A percentile compares a stretch with the other conserved stretches of the same genome.
These are phyloP conservation scores for Chrysochromulina tobinii DNA, from an alignment of 78 protist genomes.

Conservation along the genomic window DNA sequence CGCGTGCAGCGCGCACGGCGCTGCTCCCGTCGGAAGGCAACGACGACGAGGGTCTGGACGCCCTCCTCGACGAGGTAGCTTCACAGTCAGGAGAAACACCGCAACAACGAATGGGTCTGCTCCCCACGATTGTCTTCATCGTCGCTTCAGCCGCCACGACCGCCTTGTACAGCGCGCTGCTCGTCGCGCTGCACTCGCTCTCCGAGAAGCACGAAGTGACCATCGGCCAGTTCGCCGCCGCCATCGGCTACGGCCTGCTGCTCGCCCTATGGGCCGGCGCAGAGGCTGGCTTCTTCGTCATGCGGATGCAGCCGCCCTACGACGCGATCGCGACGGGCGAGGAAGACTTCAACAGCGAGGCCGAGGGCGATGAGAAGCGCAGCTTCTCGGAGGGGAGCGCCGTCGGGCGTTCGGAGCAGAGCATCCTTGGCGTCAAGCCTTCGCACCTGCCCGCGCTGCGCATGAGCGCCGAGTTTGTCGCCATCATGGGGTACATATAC, in stretches of 20 bases:
- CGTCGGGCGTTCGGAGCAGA: neutral
- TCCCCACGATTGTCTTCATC: no score
- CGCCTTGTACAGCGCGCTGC: no score
- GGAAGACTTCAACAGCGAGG: no score
- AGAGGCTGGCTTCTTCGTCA: neutral
- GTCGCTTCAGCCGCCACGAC: no score
- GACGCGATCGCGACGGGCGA: neutral
- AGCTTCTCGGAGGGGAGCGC: no score
- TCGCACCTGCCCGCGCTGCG: neutral
- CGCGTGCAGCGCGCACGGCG: no score
- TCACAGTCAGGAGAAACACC: no score
- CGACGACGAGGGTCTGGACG: no score
- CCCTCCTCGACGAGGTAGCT: no score
- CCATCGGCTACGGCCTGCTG: neutral
- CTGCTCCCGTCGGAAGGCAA: no score
- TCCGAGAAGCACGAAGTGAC: neutral
- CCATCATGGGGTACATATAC: neutral
- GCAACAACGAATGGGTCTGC: no score
- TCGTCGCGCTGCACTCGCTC: neutral
- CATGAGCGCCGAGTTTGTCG: conserved; percentile 7
- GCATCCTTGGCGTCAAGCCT: neutral
- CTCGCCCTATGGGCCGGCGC: neutral
- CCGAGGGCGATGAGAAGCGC: neutral
- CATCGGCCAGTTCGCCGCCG: neutral
- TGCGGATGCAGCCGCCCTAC: neutral